Evolutionary conservation across 805 yeast genomes (phyloP).

Genomic region (Ogataea chonburiensis): DNA sequence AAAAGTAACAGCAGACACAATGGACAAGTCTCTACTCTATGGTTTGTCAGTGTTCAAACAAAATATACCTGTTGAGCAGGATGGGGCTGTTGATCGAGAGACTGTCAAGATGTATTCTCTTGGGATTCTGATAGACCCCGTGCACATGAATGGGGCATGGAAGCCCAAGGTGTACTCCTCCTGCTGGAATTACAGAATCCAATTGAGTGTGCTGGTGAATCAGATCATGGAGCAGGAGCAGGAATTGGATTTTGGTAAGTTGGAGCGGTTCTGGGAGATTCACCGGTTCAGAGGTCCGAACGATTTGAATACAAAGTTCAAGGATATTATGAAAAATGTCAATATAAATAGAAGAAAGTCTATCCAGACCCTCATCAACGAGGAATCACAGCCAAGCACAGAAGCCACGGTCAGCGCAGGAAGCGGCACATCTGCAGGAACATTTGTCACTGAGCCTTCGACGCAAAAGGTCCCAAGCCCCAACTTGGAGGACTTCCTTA

Average conservation of each 20-base stretch:
- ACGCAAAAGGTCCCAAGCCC: slow-evolving; percentile 7
- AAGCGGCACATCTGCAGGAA: slow-evolving; percentile 21
- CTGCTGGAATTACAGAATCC: slow-evolving; percentile 44
- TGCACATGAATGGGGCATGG: slow-evolving; percentile 34
- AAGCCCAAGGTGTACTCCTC: slow-evolving; percentile 40
- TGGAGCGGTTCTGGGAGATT: slow-evolving; percentile 30
- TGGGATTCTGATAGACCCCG: slow-evolving; percentile 56
- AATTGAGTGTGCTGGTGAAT: slow-evolving; percentile 33
- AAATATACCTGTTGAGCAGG: slow-evolving; percentile 27
- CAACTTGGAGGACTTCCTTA: slow-evolving; percentile 13
- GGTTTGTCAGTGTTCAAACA: slow-evolving; percentile 56
- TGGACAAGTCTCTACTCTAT: slow-evolving; percentile 31
- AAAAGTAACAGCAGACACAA: slow-evolving; percentile 21
- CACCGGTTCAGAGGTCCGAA: slow-evolving; percentile 34
- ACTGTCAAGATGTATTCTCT: slow-evolving; percentile 61
- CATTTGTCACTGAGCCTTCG: slow-evolving; percentile 19
- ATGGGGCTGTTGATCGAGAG: slow-evolving; percentile 35
- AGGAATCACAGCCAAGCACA: slow-evolving; percentile 17
- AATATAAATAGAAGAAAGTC: slow-evolving; percentile 23
- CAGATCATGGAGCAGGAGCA: slow-evolving; percentile 28
- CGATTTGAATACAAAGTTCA: slow-evolving; percentile 25
- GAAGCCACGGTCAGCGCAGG: slow-evolving; percentile 14
- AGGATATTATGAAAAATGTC: slow-evolving; percentile 24
- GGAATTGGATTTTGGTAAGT: slow-evolving; percentile 16
- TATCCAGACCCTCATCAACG: slow-evolving; percentile 22